Conservation (phyloP, 352 stramenopile species). For the Globisporangium apiculatum region DNA sequence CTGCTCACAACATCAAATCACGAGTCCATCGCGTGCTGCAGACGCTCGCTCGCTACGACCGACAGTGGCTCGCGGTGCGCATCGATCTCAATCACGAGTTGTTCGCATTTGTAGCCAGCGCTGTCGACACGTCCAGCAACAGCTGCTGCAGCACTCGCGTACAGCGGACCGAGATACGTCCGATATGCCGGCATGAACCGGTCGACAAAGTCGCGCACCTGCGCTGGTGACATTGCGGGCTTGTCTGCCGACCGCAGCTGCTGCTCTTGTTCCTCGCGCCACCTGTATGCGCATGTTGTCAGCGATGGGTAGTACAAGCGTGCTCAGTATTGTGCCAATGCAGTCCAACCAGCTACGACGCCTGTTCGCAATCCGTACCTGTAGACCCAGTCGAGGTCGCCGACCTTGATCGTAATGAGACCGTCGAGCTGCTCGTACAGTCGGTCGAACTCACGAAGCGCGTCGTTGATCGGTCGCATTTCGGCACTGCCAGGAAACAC, state of each 20-base stretch:
- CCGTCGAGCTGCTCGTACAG: conserved; percentile 65
- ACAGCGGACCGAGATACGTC: conserved; percentile 54
- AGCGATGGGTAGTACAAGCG: background rate
- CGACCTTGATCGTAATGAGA: conserved; percentile 69
- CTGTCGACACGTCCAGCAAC: too few species aligned
- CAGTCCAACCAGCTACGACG: background rate
- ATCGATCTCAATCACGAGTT: conserved; percentile 58
- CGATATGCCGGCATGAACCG: conserved; percentile 84
- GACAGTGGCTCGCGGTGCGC: conserved; percentile 25
- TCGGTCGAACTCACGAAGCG: conserved; percentile 48
- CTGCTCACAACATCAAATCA: background rate
- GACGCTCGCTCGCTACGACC: background rate
- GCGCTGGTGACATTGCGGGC: conserved; percentile 43
- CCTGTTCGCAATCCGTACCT: conserved; percentile 25
- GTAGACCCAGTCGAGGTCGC: conserved; percentile 76
- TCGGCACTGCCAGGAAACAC: conserved; percentile 26
- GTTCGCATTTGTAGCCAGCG: conserved; percentile 26
- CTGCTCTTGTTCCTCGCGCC: conserved; percentile 75
- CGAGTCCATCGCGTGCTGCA: too few species aligned
- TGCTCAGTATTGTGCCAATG: background rate
- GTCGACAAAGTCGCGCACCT: conserved; percentile 83
- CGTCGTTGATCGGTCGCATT: conserved; percentile 59
- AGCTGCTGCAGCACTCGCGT: conserved; percentile 16
- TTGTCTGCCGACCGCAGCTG: conserved; percentile 53
- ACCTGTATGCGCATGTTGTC: conserved; percentile 24